phyloP scores from a whole-genome alignment of 805 yeast genomes.

The Lachancea fermentati region DNA sequence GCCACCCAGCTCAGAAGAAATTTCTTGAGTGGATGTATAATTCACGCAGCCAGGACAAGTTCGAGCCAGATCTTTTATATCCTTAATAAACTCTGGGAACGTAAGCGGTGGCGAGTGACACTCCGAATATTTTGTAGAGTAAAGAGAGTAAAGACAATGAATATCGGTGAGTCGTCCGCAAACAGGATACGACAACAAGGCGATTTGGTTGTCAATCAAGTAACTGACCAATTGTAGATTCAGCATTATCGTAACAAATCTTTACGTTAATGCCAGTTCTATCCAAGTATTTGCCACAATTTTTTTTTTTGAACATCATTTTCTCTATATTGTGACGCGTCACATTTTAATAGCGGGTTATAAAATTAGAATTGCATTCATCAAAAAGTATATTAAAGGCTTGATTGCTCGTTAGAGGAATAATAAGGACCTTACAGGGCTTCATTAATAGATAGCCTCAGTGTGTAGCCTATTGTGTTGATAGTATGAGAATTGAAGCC shows the following conservation, averaged over 20 bases:
- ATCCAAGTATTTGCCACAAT: neutral
- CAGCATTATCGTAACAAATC: neutral
- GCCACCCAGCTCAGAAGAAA: neutral
- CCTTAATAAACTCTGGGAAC: constrained; percentile 10
- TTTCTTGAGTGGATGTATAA: neutral
- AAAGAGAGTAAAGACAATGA: constrained; percentile 14
- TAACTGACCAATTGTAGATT: constrained; percentile 12
- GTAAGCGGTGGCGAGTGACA: neutral
- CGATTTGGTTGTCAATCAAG: constrained; percentile 21
- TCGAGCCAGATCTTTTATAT: constrained; percentile 11
- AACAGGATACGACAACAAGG: constrained; percentile 20
- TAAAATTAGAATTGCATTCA: too few species aligned
- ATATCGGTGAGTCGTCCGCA: constrained; percentile 23
- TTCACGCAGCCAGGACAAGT: constrained; percentile 13
- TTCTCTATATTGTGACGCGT: neutral
- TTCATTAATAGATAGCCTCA: too few species aligned
- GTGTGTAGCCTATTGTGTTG: too few species aligned
- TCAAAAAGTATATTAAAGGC: too few species aligned
- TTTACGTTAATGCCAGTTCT: neutral
- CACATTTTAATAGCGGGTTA: too few species aligned
- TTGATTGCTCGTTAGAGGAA: too few species aligned
- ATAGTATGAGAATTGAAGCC: too few species aligned
- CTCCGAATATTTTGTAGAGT: neutral
- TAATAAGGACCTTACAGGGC: too few species aligned
- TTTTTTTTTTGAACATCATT: neutral